These are phyloP conservation scores for Penicillium simplicissimum DNA, from an alignment of 495 filamentous ascomycete genomes.

Conservation along the genomic window DNA sequence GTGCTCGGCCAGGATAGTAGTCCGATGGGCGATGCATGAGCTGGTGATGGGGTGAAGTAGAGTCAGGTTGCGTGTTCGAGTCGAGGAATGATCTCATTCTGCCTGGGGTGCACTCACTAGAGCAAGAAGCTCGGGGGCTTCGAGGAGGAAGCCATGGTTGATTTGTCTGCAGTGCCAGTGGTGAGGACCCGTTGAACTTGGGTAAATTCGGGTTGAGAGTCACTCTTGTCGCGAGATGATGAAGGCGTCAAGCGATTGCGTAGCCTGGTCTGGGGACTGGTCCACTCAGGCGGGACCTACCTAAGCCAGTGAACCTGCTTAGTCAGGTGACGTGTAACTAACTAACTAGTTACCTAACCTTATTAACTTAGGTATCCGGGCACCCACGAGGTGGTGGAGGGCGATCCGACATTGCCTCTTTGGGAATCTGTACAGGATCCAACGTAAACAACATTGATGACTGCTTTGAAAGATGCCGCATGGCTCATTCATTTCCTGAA, in stretches of 20 bases:
- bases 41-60: conserved; percentile 42
- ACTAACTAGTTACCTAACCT: too few species aligned
- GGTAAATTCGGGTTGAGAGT: not conserved
- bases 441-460: not conserved
- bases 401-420: not conserved
- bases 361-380: too few species aligned
- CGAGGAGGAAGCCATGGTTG: conserved; percentile 76
- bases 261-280: not conserved
- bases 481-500: not conserved
- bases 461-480: not conserved
- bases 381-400: too few species aligned
- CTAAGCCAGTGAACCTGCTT: conserved; percentile 6
- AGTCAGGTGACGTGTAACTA: conserved; percentile 10
- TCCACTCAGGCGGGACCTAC: too few species aligned
- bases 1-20: conserved; percentile 90
- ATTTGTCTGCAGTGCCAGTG: not conserved
- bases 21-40: conserved; percentile 86
- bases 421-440: not conserved
- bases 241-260: conserved; percentile 14
- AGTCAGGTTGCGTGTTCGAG: conserved; percentile 18
- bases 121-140: conserved; percentile 71
- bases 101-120: conserved; percentile 57
- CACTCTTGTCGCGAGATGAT: not conserved
- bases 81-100: not conserved
- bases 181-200: not conserved